Evolutionary conservation across 768 basidiomycete genomes (phyloP).

Genomic region (Mycena crocata): DNA sequence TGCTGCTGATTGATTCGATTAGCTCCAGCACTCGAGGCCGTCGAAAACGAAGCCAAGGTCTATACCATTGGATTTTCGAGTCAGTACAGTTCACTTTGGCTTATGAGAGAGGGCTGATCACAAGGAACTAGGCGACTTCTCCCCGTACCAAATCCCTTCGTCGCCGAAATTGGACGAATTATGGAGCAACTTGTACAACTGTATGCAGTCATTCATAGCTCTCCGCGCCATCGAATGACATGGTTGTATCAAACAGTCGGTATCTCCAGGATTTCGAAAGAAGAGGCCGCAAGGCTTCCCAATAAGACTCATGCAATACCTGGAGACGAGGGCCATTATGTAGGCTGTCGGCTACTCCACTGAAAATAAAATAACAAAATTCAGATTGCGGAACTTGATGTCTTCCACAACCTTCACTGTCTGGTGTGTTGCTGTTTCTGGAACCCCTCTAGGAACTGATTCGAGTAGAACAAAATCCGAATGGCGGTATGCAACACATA

Average conservation of each 20-base stretch:
- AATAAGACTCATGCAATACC: slow-evolving; percentile 30
- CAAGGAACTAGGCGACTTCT: slow-evolving; percentile 9
- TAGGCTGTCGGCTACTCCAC: too few species aligned
- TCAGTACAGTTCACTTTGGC: background rate
- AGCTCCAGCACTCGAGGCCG: slow-evolving; percentile 24
- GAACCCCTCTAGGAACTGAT: background rate
- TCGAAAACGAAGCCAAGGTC: slow-evolving; percentile 22
- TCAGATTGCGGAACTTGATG: slow-evolving; percentile 29
- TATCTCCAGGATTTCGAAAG: slow-evolving; percentile 16
- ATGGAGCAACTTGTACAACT: slow-evolving; percentile 27
- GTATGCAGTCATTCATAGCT: background rate
- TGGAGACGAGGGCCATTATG: too few species aligned
- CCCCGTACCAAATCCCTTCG: slow-evolving; percentile 21
- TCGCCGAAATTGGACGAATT: slow-evolving; percentile 7
- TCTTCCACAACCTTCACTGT: slow-evolving; percentile 29
- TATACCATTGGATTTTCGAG: slow-evolving; percentile 20
- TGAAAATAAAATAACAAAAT: too few species aligned
- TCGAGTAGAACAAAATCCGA: slow-evolving; percentile 23
- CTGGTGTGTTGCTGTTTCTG: background rate
- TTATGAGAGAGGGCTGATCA: background rate
- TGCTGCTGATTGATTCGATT: background rate
- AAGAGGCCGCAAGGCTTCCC: slow-evolving; percentile 30
- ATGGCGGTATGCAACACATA: slow-evolving; percentile 20
- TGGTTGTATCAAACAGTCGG: background rate
- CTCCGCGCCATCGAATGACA: background rate